phyloP scores from a whole-genome alignment of 2,329 filamentous ascomycete genomes.

The Tolypocladium tundrense region DNA sequence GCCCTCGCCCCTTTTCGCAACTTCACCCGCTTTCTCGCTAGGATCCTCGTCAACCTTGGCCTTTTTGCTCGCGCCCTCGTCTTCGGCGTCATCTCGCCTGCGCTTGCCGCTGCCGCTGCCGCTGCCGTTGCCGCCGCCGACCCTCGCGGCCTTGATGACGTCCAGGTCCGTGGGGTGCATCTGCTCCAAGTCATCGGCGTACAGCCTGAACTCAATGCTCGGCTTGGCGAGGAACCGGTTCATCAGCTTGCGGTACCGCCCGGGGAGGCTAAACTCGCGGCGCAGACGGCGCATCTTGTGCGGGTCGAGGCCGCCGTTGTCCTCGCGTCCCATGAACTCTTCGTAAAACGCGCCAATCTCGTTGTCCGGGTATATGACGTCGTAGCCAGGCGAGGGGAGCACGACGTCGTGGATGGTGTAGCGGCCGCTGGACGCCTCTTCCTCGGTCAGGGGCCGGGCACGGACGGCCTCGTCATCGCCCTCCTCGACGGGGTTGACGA shows the following conservation, averaged over 20 bases:
- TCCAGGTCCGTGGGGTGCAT: constrained; percentile 85
- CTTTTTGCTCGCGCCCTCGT: constrained; percentile 10
- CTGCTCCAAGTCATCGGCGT: constrained; percentile 64
- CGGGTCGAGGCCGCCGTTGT: constrained; percentile 72
- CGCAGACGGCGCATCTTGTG: constrained; percentile 77
- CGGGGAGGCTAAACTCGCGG: constrained; percentile 80
- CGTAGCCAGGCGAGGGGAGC: constrained; percentile 83
- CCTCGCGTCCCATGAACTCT: constrained; percentile 71
- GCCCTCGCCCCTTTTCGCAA: background rate
- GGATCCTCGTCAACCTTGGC: constrained; percentile 6
- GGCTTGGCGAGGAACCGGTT: constrained; percentile 57
- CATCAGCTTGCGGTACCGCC: constrained; percentile 78
- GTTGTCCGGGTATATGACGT: constrained; percentile 79
- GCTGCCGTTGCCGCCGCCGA: constrained; percentile 1
- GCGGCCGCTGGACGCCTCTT: constrained; percentile 66
- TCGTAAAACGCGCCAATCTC: constrained; percentile 75
- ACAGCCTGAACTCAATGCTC: constrained; percentile 59
- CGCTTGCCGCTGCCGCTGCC: constrained; percentile 6
- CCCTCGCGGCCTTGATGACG: constrained; percentile 36
- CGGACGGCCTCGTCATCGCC: constrained; percentile 36
- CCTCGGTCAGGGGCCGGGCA: constrained; percentile 62
- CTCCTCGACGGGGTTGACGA: constrained; percentile 30
- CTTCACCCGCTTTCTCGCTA: background rate
- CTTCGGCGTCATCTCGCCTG: constrained; percentile 6
- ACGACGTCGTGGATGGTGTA: constrained; percentile 84